phyloP scores from a whole-genome alignment of 192 early-diverging fungal genomes.

The Pecoramyces ruminantium region DNA sequence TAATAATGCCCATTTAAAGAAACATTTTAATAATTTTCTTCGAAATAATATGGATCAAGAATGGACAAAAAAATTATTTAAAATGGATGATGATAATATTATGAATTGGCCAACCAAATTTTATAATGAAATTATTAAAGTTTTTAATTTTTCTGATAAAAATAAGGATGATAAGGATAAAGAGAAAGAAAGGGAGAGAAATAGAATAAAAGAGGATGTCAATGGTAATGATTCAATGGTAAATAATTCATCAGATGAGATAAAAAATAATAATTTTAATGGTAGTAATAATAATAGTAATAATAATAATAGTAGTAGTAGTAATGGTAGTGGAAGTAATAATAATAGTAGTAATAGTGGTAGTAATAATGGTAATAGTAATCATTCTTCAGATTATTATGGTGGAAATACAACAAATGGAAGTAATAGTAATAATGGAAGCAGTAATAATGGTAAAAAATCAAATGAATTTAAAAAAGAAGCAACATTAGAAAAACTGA shows the following conservation, averaged over 20 bases:
- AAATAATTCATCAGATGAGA: neutral
- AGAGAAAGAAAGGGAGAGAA: neutral
- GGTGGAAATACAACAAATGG: too few relatives aligned
- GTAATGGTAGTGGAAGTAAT: too few relatives aligned
- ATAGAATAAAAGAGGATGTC: neutral
- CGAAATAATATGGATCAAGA: neutral
- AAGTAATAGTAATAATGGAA: too few relatives aligned
- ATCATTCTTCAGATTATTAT: too few relatives aligned
- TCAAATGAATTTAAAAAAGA: neutral
- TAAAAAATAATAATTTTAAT: neutral
- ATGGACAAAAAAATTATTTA: neutral
- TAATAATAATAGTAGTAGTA: too few relatives aligned
- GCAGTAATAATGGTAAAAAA: neutral
- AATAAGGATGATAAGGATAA: neutral
- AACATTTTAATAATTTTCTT: neutral
- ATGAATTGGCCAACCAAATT: neutral
- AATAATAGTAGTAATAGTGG: too few relatives aligned
- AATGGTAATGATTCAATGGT: neutral
- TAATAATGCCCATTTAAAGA: neutral
- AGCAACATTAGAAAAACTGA: neutral
- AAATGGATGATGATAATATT: neutral
- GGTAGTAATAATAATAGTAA: neutral
- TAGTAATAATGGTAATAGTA: neutral
- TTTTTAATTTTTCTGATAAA: neutral
- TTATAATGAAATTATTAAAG: neutral